These are phyloP conservation scores for Aspergillus ostianus DNA, from an alignment of 495 filamentous ascomycete genomes.

Conservation along the genomic window DNA sequence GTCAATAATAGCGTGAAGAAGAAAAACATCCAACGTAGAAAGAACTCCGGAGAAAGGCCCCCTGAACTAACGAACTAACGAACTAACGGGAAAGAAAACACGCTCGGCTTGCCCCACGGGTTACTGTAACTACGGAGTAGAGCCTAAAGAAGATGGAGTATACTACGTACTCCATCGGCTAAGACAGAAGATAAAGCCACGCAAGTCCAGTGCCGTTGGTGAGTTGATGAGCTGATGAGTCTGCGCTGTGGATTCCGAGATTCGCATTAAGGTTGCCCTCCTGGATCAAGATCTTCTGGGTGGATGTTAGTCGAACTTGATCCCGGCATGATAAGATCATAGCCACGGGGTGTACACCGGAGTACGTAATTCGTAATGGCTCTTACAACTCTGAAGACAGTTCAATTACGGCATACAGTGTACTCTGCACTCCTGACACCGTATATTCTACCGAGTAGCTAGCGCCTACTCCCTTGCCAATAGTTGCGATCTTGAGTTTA, in stretches of 20 bases:
- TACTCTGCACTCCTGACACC: background rate
- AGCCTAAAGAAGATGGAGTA: background rate
- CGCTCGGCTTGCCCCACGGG: background rate
- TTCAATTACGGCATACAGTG: background rate
- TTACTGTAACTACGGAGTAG: no score
- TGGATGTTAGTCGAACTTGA: background rate
- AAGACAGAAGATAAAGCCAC: background rate
- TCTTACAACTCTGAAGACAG: background rate
- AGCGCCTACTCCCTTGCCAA: background rate
- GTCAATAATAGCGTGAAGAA: background rate
- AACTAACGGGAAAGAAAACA: no score
- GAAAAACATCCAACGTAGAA: background rate
- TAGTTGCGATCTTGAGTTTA: background rate
- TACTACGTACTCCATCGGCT: background rate
- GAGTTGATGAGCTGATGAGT: background rate
- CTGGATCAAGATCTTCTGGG: background rate
- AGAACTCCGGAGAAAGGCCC: background rate
- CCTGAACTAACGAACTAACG: background rate
- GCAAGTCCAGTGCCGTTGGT: background rate
- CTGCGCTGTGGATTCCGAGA: background rate
- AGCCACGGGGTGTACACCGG: background rate
- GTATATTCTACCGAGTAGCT: no score
- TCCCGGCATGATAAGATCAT: background rate
- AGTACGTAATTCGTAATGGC: background rate
- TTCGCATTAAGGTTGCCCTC: background rate